These are phyloP conservation scores for Blepharisma japonicum DNA, from an alignment of 73 alveolate species.

Conservation along the genomic window DNA sequence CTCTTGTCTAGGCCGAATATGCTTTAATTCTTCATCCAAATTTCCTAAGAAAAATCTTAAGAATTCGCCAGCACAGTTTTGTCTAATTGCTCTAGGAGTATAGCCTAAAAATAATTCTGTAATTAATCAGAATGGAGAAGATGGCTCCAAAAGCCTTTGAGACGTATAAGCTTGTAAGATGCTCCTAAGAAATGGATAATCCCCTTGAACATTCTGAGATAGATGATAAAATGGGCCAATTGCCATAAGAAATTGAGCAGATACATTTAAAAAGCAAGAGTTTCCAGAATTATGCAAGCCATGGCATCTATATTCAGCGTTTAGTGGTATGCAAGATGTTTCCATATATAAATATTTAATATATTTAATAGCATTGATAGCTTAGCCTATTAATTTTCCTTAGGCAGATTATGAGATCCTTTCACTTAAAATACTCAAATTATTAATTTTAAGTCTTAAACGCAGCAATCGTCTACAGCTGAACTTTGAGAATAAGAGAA, in stretches of 20 bases:
- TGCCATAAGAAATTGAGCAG: not conserved
- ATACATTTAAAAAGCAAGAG: not conserved
- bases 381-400: too few relatives aligned
- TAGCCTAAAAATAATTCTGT: constrained; percentile 14
- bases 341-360: not conserved
- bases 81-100: constrained; percentile 22
- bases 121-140: not conserved
- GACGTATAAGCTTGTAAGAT: not conserved
- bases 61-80: constrained; percentile 25
- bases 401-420: too few relatives aligned
- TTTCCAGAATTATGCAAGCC: constrained; percentile 21
- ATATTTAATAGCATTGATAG: too few relatives aligned
- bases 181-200: not conserved
- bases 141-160: constrained; percentile 6
- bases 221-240: not conserved
- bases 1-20: not conserved
- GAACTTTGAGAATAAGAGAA: too few relatives aligned
- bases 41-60: constrained; percentile 18
- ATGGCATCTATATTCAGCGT: not conserved
- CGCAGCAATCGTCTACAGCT: too few relatives aligned
- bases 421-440: too few relatives aligned
- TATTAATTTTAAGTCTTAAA: too few relatives aligned
- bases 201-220: not conserved
- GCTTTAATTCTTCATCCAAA: constrained; percentile 7
- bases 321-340: not conserved